A percentile compares a stretch with the other conserved stretches of the same genome.
Conservation (phyloP, 1,284 basidiomycete species). For the Farysia itapuensis region DNA sequence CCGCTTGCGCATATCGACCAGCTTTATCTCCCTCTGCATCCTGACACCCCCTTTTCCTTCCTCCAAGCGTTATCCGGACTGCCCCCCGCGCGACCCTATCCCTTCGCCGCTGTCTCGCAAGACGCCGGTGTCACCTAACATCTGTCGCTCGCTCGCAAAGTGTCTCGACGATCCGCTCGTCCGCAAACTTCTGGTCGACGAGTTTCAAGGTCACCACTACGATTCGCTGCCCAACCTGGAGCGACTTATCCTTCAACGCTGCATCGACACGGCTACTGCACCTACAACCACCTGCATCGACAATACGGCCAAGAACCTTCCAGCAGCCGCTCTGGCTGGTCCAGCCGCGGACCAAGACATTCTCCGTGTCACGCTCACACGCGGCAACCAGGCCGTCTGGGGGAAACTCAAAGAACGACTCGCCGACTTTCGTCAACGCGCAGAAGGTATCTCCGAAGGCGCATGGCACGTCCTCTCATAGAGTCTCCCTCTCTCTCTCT, state of each 20-base stretch:
- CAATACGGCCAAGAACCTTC: neutral
- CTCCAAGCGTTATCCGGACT: conserved; percentile 8
- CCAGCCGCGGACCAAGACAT: neutral
- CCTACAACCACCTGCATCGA: neutral
- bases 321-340: neutral
- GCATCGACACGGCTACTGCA: conserved; percentile 3
- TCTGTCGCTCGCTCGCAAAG: conserved; percentile 16
- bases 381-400: conserved; percentile 45
- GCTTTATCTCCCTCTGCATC: conserved; percentile 45
- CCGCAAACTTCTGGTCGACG: conserved; percentile 15
- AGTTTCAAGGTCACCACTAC: conserved; percentile 22
- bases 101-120: neutral
- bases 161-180: conserved; percentile 14
- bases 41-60: conserved; percentile 36
- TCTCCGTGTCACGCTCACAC: conserved; percentile 33
- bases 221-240: conserved; percentile 7
- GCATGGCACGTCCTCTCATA: conserved; percentile 32
- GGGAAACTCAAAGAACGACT: conserved; percentile 48
- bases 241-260: conserved; percentile 6
- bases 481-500: too few species aligned
- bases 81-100: conserved; percentile 13
- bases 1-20: conserved; percentile 45
- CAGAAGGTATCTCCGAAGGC: conserved; percentile 27
- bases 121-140: conserved; percentile 5
- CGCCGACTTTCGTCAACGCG: conserved; percentile 49